Evolutionary conservation across 2,329 filamentous ascomycete species (phyloP), one percentile per base, ranked within the genome.

Genomic region (Aspergillus pseudotamarii): DNA sequence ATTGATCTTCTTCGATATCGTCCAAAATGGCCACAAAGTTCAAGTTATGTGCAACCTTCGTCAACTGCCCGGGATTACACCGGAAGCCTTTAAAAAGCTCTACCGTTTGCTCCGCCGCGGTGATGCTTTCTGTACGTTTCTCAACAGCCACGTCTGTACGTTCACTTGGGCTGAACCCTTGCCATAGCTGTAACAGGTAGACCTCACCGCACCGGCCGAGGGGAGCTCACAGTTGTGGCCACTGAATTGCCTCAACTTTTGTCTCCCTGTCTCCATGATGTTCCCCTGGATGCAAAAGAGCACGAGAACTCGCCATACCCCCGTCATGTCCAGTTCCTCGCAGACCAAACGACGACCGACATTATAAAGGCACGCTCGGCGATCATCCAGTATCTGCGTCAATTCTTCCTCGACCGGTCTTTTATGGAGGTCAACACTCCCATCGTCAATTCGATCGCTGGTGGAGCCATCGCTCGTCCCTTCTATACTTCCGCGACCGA

Each of bases 351-450:
- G 45, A 85, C 88, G 2, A 82, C 88, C 14, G 88, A 95, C 72
- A 87, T 89, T 1, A 81, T 98, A 57, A 86, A 89, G 36, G 83
- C 95, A 28, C 89, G 94, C 41, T 89, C 93, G 0, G 81, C 88
- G 43, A 86, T 98, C 64, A 89, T 93, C 66, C 88, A 89, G 63
- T 86, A 87, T 68, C 84, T 98, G 67, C 88, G 93, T 41, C 84
- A 87, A 58, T 92, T 91, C 75, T 87, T 98, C 60, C 83, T 92
- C 64, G 82, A 87, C 10, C 84, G 86, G 53, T 85, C 86, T 6
- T 97, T 97, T 73, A 81, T 93, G 59, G 94, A 97, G 79, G 93
- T 98, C 54, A 91, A 91, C 70, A 99, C 95, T 0, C 95, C 95
- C 0, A 92, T 98, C 62, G 83, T 99, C 58, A 89, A 91, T 9